Percentiles rank a stretch among this genome's conserved stretches.
Conservation (phyloP, 2,329 filamentous ascomycete genomes). For the Diplodia mutila region DNA sequence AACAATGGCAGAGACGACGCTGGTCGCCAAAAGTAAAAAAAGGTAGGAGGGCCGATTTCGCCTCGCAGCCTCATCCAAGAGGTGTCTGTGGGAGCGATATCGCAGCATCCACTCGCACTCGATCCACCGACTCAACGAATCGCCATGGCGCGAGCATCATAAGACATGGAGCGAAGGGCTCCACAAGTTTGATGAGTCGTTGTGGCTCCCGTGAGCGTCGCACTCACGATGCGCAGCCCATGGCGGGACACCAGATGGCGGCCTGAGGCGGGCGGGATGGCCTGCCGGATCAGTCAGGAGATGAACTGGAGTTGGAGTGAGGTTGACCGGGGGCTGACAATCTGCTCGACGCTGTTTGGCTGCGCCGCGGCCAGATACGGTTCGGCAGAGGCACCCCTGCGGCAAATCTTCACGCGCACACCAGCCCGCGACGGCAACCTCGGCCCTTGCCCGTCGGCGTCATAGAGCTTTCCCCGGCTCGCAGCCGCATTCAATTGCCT, state of each 20-base stretch:
- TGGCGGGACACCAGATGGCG: background rate
- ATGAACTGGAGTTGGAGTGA: background rate
- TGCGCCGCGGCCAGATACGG: slow-evolving; percentile 9
- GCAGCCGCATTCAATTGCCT: slow-evolving; percentile 9
- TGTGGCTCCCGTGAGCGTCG: background rate
- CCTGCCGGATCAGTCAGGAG: background rate
- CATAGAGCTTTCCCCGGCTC: slow-evolving; percentile 16
- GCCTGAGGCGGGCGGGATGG: background rate
- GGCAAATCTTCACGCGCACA: slow-evolving; percentile 18
- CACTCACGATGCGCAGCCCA: background rate
- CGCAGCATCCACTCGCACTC: background rate
- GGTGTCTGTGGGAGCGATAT: background rate
- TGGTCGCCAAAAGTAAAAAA: background rate
- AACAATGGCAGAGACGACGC: background rate
- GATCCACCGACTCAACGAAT: background rate
- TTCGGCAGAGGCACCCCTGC: slow-evolving; percentile 6
- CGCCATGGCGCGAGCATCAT: slow-evolving; percentile 6
- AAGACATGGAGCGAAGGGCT: slow-evolving; percentile 15
- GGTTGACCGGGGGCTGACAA: slow-evolving; percentile 22
- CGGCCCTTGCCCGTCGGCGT: slow-evolving; percentile 22
- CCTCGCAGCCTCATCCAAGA: background rate
- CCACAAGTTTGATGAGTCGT: slow-evolving; percentile 6
- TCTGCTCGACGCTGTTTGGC: slow-evolving; percentile 19
- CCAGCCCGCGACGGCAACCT: slow-evolving; percentile 15
- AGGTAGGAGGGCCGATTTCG: background rate